phyloP scores from a whole-genome alignment of 306 rosid species.

The Comarum palustre region DNA sequence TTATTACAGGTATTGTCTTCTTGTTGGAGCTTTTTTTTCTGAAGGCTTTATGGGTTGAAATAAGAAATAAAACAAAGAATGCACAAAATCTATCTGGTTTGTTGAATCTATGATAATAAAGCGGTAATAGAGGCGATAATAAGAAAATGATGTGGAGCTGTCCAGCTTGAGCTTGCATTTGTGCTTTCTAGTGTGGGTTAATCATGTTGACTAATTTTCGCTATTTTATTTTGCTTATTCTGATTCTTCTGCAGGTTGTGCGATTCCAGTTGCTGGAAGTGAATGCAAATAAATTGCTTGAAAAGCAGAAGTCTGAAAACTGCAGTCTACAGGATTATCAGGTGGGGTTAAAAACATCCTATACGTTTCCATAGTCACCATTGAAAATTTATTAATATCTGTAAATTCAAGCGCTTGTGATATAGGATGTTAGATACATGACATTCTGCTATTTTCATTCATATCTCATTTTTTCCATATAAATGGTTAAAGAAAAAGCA shows the following conservation, averaged over 20 bases:
- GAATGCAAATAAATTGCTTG: neutral
- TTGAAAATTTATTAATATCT: neutral
- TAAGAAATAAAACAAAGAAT: neutral
- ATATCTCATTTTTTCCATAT: neutral
- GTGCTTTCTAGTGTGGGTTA: neutral
- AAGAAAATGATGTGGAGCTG: neutral
- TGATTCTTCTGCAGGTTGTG: constrained; percentile 1
- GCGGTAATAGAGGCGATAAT: neutral
- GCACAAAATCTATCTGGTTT: neutral
- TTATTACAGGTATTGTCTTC: neutral
- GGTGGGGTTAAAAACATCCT: neutral
- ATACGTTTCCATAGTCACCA: neutral
- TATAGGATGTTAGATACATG: neutral
- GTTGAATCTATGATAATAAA: neutral
- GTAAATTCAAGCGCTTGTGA: neutral
- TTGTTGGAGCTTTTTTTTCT: neutral
- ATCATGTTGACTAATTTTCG: neutral
- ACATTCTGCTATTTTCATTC: neutral
- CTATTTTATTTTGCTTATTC: neutral
- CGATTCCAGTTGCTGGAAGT: neutral
- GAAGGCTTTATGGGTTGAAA: neutral
- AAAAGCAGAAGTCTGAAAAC: neutral
- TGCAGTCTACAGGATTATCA: neutral
- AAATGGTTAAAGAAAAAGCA: neutral
- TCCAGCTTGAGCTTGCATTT: neutral